Evolutionary conservation across 192 early-diverging fungal genomes (phyloP).

Genomic region (Chytriomyces hyalinus): DNA sequence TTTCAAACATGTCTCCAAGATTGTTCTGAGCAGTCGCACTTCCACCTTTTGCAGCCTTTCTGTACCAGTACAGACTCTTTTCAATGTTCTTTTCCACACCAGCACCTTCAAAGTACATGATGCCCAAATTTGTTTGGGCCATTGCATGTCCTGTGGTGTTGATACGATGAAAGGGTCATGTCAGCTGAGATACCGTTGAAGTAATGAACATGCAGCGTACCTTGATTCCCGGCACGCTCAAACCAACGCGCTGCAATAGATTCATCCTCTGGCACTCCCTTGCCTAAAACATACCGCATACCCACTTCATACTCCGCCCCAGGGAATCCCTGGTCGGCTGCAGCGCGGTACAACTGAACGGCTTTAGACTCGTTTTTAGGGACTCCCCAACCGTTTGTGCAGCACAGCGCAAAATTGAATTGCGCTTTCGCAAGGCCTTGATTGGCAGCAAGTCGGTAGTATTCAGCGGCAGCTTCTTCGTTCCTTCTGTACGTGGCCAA

Average conservation of each 20-base stretch:
- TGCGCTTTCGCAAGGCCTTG: conserved; percentile 8
- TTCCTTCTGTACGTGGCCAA: neutral
- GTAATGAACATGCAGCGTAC: too few species aligned
- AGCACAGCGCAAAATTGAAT: neutral
- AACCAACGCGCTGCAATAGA: neutral
- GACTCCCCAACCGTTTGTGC: neutral
- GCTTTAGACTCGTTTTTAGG: conserved; percentile 3
- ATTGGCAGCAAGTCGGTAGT: conserved; percentile 4
- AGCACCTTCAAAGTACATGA: neutral
- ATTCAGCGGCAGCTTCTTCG: conserved; percentile 4
- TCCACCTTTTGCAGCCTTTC: neutral
- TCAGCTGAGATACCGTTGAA: too few species aligned
- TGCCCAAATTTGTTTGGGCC: neutral
- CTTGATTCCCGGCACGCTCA: neutral
- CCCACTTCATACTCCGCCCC: neutral
- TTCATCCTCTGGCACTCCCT: neutral
- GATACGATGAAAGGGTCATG: too few species aligned
- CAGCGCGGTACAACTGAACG: neutral
- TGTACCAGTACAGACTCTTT: neutral
- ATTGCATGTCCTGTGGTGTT: neutral
- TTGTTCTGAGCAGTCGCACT: neutral
- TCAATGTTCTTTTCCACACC: neutral
- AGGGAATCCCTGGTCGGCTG: conserved; percentile 5
- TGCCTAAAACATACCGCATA: neutral
- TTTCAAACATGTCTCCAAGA: neutral